Evolutionary conservation across 495 filamentous ascomycete genomes (phyloP).

Genomic region (Opeltia flavorubescens): DNA sequence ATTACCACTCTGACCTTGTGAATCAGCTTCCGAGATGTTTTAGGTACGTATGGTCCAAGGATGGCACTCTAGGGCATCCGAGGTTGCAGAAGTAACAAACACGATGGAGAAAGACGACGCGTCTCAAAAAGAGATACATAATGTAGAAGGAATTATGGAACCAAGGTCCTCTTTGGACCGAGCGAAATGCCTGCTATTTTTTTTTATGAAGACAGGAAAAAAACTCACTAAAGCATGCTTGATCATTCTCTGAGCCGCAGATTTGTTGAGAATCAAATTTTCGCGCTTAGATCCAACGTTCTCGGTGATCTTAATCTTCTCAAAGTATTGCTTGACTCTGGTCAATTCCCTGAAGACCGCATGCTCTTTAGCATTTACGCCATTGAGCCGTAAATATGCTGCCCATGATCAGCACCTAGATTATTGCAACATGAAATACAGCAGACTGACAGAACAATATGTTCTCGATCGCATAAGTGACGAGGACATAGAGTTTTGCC

Average conservation of each 20-base stretch:
- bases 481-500: constrained; percentile 75
- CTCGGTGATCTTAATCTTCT: constrained; percentile 69
- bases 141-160: no score
- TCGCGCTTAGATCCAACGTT: constrained; percentile 35
- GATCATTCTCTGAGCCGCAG: constrained; percentile 68
- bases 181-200: not conserved
- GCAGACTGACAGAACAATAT: constrained; percentile 59
- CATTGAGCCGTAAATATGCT: constrained; percentile 73
- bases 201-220: not conserved
- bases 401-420: constrained; percentile 12
- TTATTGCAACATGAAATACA: not conserved
- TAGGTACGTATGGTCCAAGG: no score
- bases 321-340: constrained; percentile 77
- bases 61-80: no score
- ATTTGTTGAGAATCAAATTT: constrained; percentile 57
- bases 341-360: constrained; percentile 72
- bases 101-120: no score
- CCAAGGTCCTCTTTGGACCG: no score
- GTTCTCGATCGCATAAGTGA: constrained; percentile 83
- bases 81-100: no score
- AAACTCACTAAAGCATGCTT: constrained; percentile 51
- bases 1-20: no score
- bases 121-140: no score
- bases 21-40: no score
- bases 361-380: constrained; percentile 66